These are phyloP conservation scores for Mycena amicta DNA, from an alignment of 768 basidiomycete species.

Conservation along the genomic window DNA sequence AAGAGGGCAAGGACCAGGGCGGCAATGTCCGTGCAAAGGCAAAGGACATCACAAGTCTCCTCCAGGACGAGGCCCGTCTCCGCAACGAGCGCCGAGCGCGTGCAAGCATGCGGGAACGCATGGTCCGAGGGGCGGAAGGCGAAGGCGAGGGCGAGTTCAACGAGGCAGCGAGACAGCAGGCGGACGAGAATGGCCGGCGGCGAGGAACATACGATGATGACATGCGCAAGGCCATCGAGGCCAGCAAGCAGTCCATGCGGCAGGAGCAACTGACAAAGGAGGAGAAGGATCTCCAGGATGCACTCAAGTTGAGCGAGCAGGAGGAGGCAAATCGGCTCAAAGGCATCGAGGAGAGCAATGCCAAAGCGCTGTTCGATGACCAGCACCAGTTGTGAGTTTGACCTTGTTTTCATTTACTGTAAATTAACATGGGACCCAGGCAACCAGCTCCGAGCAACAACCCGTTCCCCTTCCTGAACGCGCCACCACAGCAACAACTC, in stretches of 20 bases:
- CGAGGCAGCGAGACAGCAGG: conserved; percentile 37
- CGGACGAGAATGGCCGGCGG: conserved; percentile 48
- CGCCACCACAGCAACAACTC: conserved; percentile 54
- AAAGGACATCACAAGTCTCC: conserved; percentile 95
- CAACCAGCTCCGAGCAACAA: conserved; percentile 46
- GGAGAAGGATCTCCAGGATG: conserved; percentile 83
- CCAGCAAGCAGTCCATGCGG: conserved; percentile 74
- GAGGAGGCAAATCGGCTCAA: conserved; percentile 80
- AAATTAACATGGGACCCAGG: conserved; percentile 29
- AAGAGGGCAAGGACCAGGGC: conserved; percentile 94
- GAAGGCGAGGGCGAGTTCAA: conserved; percentile 46
- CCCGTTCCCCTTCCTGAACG: conserved; percentile 65
- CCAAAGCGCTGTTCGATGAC: conserved; percentile 83
- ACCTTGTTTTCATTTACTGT: background rate
- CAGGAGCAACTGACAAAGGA: conserved; percentile 73
- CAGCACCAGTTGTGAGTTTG: conserved; percentile 70
- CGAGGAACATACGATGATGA: conserved; percentile 73
- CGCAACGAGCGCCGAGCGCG: conserved; percentile 82
- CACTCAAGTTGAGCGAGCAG: conserved; percentile 85
- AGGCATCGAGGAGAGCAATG: conserved; percentile 74
- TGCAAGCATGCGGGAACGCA: conserved; percentile 92
- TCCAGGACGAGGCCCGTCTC: conserved; percentile 83
- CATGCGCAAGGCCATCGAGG: conserved; percentile 83
- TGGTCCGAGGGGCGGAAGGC: conserved; percentile 66
- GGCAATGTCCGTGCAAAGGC: conserved; percentile 98